Base-by-base conservation (phyloP, 1,139 yeast genomes). In the Wickerhamiella infanticola region DNA sequence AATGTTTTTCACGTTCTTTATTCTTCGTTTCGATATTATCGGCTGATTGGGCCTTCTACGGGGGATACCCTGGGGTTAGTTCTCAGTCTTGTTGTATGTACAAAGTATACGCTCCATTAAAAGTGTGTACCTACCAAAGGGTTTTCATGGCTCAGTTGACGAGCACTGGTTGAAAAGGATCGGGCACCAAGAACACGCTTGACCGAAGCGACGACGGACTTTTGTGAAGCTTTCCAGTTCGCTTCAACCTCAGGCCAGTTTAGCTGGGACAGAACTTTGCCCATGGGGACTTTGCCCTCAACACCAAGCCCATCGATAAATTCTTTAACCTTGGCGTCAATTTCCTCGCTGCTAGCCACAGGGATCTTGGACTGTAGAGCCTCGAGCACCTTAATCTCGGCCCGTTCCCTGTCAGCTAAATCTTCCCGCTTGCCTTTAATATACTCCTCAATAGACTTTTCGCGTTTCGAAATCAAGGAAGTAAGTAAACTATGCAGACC, bases 1-100 rank as follows among this genome's bases (percentile, higher is more conserved):
- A 3, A 83, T 72, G 44, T 72, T 75, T 9, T 68, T 63, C 1
- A 82, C 93, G 13, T 75, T 76, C 0, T 80, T 76, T 6, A 35
- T 24, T 5, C 41, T 29, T 13, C 37, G 39, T 26, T 35, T 35
- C n/a, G 11, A 6, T 35, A 11, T 29, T 29, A 29, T 13, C 35
- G 35, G 35, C 25, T 39, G 41, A 24, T 25, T 9, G 33, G 63
- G 60, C 2, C 73, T 62, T 65, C 68, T 68, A 24, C 68, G 56
- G 2, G 73, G 68, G 11, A 63, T 58, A 23, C 60, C 60, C 18
- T 68, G 62, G 5, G 58, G 58, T 44, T 48, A 43, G 45, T 43
- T 9, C 31, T 18, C 13, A 23, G n/a, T 9, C 31, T 26, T 25
- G 24, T 27, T 9, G 27, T n/a, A 35, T 18, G 23, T 11, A 13